phyloP scores from a whole-genome alignment of 2,329 filamentous ascomycete species.

The Sporothrix pallida region DNA sequence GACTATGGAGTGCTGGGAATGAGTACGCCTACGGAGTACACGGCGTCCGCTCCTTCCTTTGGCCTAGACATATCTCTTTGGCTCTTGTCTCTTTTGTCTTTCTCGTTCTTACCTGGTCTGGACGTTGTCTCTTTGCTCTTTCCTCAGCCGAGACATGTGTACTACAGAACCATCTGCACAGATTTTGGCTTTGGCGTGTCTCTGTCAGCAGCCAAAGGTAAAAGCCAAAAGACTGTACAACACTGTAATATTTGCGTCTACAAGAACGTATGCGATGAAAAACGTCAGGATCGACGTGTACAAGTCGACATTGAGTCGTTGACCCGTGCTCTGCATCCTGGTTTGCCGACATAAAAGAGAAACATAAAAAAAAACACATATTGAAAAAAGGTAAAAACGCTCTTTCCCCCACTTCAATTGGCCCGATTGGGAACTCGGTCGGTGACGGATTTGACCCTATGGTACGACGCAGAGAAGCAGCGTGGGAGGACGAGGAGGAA shows the following conservation, averaged over 20 bases:
- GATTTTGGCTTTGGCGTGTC: background rate
- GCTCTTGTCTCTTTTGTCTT: background rate
- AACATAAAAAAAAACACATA: no score
- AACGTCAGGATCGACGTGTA: slow-evolving; percentile 1
- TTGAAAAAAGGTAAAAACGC: no score
- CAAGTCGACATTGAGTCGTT: background rate
- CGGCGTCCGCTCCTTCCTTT: slow-evolving; percentile 11
- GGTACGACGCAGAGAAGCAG: slow-evolving; percentile 33
- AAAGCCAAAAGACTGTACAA: no score
- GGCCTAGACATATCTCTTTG: background rate
- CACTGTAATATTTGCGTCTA: background rate
- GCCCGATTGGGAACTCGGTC: slow-evolving; percentile 23
- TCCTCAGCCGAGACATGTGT: background rate
- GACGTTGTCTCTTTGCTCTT: no score
- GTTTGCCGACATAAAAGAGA: no score
- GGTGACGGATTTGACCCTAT: slow-evolving; percentile 35
- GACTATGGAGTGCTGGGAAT: no score
- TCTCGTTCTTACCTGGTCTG: background rate
- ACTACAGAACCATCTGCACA: background rate
- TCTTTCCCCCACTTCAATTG: slow-evolving; percentile 13
- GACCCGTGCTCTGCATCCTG: slow-evolving; percentile 1
- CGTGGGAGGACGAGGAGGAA: slow-evolving; percentile 20
- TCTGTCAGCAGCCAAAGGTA: slow-evolving; percentile 6
- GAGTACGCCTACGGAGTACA: slow-evolving; percentile 5
- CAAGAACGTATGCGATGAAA: background rate